A percentile compares a stretch with the other conserved stretches of the same genome.
These are phyloP conservation scores for Venturia oleaginea DNA, from an alignment of 2,329 filamentous ascomycete genomes.

Conservation along the genomic window DNA sequence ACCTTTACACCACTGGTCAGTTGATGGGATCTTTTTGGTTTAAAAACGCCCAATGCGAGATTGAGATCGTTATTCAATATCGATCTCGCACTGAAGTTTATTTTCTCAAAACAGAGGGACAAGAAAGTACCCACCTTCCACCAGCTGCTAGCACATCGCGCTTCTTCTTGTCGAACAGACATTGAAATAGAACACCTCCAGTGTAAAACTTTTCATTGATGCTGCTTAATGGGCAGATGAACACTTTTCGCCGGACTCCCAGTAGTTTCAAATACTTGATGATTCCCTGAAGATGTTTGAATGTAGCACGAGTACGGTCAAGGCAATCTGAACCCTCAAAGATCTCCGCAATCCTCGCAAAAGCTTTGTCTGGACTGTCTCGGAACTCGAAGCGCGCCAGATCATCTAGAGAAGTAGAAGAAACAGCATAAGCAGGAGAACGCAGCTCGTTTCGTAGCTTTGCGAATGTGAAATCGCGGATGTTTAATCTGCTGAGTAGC, in stretches of 20 bases:
- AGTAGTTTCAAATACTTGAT: constrained; percentile 68
- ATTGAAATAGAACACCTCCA: constrained; percentile 81
- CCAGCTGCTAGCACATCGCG: constrained; percentile 84
- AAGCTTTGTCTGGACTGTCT: constrained; percentile 63
- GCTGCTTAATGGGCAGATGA: constrained; percentile 75
- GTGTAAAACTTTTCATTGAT: constrained; percentile 87
- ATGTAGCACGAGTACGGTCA: constrained; percentile 44
- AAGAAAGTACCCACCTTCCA: constrained; percentile 35
- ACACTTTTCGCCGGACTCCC: constrained; percentile 66
- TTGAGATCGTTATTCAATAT: no score
- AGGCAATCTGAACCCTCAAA: constrained; percentile 46
- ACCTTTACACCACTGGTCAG: constrained; percentile 40
- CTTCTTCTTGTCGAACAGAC: constrained; percentile 74
- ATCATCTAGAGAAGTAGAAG: constrained; percentile 84
- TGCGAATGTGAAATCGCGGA: constrained; percentile 69
- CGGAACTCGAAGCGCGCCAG: constrained; percentile 85
- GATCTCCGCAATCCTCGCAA: constrained; percentile 50
- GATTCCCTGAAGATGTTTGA: constrained; percentile 73
- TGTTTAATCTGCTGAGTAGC: constrained; percentile 76
- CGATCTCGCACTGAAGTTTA: not conserved
- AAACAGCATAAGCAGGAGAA: constrained; percentile 69
- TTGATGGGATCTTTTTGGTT: no score
- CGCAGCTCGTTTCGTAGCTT: constrained; percentile 76
- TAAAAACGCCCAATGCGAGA: no score
- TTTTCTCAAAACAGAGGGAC: not conserved